Conservation (phyloP, 805 yeast species). For the Cyberlindnera euphorbiiphila region DNA sequence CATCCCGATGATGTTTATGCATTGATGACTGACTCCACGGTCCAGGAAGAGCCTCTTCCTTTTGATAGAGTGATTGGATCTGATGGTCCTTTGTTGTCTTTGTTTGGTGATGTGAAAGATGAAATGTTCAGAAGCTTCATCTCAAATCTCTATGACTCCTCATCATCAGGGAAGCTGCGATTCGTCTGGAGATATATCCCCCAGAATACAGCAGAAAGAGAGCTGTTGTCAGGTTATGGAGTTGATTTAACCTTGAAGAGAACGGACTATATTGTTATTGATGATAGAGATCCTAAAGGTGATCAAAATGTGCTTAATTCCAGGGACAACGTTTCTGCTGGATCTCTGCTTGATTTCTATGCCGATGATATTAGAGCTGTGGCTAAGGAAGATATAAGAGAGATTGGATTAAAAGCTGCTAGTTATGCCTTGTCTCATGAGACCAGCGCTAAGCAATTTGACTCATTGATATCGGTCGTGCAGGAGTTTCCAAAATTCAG, state of each 20-base stretch:
- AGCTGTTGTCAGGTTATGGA: slow-evolving; percentile 57
- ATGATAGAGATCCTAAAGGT: slow-evolving; percentile 44
- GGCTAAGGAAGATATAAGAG: slow-evolving; percentile 30
- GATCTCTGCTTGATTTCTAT: slow-evolving; percentile 21
- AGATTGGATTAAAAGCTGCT: slow-evolving; percentile 39
- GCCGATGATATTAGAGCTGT: slow-evolving; percentile 32
- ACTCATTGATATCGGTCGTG: slow-evolving; percentile 37
- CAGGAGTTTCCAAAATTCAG: slow-evolving; percentile 56
- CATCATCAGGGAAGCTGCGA: slow-evolving; percentile 60
- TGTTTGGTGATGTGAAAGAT: slow-evolving; percentile 65
- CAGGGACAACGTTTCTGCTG: neutral
- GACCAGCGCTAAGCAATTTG: slow-evolving; percentile 31
- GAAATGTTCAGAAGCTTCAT: slow-evolving; percentile 53
- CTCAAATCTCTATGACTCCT: slow-evolving; percentile 52
- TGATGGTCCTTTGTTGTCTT: slow-evolving; percentile 47
- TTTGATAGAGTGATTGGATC: slow-evolving; percentile 68
- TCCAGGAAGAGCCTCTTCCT: slow-evolving; percentile 29
- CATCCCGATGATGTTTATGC: slow-evolving; percentile 76
- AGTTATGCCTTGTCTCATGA: slow-evolving; percentile 27
- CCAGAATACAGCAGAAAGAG: slow-evolving; percentile 21
- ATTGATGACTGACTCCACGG: slow-evolving; percentile 47
- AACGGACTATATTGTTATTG: slow-evolving; percentile 63
- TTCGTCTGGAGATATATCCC: slow-evolving; percentile 76
- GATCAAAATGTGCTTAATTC: slow-evolving; percentile 24
- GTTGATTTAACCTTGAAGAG: slow-evolving; percentile 59